phyloP scores from a whole-genome alignment of 73 alveolate species.

The Tetrahymena malaccensis region DNA sequence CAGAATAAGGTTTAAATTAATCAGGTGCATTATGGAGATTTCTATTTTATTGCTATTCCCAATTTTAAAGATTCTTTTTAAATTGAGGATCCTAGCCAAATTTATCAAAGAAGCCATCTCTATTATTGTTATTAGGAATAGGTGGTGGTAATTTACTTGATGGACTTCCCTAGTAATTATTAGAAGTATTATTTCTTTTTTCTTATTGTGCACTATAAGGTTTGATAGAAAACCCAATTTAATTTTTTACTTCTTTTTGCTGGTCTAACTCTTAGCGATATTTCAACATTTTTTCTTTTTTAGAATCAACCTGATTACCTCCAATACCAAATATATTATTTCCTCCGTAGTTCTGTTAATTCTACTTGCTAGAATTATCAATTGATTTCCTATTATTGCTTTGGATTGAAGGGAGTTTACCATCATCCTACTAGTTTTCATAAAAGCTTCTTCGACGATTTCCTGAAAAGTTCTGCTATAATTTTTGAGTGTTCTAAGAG shows the following conservation, averaged over 20 bases:
- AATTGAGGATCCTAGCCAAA: background rate
- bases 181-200: background rate
- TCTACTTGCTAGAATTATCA: background rate
- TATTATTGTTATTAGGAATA: background rate
- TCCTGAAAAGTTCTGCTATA: background rate
- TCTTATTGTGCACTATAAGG: background rate
- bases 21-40: background rate
- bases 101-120: background rate
- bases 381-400: background rate
- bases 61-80: background rate
- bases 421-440: background rate
- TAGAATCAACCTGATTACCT: background rate
- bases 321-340: background rate
- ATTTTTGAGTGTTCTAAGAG: background rate
- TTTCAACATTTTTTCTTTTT: background rate
- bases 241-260: background rate
- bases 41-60: background rate
- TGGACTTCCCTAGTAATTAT: background rate
- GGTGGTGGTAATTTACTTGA: background rate
- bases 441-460: background rate
- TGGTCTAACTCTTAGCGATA: background rate
- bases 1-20: background rate
- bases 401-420: background rate
- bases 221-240: background rate
- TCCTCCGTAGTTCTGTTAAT: background rate